Evolutionary conservation across 2,329 filamentous ascomycete species (phyloP).

Genomic region (Pseudodiploospora longispora): DNA sequence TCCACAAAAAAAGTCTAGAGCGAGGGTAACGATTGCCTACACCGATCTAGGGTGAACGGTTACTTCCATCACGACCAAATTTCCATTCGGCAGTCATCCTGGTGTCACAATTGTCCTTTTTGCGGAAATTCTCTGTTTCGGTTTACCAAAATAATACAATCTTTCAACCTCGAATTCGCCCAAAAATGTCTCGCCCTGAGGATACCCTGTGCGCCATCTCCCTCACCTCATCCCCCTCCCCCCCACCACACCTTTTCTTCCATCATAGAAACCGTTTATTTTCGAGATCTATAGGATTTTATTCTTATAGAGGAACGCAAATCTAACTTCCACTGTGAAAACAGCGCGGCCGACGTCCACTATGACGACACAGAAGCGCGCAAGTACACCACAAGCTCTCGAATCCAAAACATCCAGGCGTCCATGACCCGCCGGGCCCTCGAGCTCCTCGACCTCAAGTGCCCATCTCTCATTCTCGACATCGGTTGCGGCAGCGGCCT

Average conservation of each 20-base stretch:
- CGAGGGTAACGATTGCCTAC: no score
- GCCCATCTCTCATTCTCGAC: constrained; percentile 85
- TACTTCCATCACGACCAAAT: no score
- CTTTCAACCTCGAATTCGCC: no score
- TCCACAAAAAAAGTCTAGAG: constrained; percentile 7
- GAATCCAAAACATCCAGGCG: constrained; percentile 92
- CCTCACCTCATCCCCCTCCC: constrained; percentile 13
- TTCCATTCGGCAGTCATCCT: no score
- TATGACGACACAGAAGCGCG: constrained; percentile 93
- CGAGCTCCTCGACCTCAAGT: constrained; percentile 73
- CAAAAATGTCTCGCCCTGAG: constrained; percentile 86
- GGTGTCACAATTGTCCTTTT: no score
- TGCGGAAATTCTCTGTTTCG: no score
- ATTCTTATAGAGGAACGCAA: no score
- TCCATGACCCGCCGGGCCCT: constrained; percentile 91
- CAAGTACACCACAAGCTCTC: constrained; percentile 95
- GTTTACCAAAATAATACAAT: no score
- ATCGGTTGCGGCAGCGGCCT: constrained; percentile 94
- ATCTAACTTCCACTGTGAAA: background rate
- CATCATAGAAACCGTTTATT: no score
- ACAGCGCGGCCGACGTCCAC: constrained; percentile 87
- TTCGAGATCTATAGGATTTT: no score
- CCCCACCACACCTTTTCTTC: constrained; percentile 9
- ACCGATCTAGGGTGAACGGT: no score
- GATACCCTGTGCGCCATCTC: constrained; percentile 65